These are phyloP conservation scores for Lipomyces sp. DNA, from an alignment of 805 yeast species.

Conservation along the genomic window DNA sequence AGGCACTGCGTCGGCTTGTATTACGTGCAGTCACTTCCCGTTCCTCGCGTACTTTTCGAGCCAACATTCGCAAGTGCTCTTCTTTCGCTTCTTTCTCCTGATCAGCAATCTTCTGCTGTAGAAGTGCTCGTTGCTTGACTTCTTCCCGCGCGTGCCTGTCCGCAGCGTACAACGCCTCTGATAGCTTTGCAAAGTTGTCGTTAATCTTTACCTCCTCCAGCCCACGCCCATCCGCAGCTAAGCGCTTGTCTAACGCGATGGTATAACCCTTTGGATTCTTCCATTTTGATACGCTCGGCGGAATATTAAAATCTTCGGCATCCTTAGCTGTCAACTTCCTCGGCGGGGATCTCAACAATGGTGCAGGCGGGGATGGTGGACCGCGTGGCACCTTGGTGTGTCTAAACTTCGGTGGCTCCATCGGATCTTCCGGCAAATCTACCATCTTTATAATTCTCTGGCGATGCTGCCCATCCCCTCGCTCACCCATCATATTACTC, in stretches of 20 bases:
- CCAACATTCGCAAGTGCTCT: slow-evolving; percentile 56
- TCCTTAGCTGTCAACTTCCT: slow-evolving; percentile 67
- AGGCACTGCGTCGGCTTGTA: slow-evolving; percentile 22
- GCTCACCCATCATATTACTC: slow-evolving; percentile 46
- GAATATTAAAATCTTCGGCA: slow-evolving; percentile 81
- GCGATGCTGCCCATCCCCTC: slow-evolving; percentile 39
- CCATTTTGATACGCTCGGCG: slow-evolving; percentile 93
- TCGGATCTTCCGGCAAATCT: slow-evolving; percentile 75
- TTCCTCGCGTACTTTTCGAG: slow-evolving; percentile 54
- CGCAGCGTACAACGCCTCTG: slow-evolving; percentile 74
- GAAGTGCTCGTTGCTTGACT: slow-evolving; percentile 55
- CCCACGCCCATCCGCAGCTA: slow-evolving; percentile 57
- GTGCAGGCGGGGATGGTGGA: slow-evolving; percentile 73
- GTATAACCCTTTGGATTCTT: slow-evolving; percentile 91
- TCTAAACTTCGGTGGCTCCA: slow-evolving; percentile 80
- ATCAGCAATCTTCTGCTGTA: slow-evolving; percentile 57
- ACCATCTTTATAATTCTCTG: slow-evolving; percentile 66
- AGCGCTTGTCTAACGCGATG: slow-evolving; percentile 75
- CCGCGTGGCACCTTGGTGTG: slow-evolving; percentile 68
- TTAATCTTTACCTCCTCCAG: slow-evolving; percentile 51
- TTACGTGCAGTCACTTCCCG: slow-evolving; percentile 30
- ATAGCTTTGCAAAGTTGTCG: slow-evolving; percentile 63
- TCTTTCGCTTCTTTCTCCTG: slow-evolving; percentile 57
- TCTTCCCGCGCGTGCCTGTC: slow-evolving; percentile 65
- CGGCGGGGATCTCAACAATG: slow-evolving; percentile 59